Base-by-base conservation (phyloP, 139 green algal species). In the Chlamydomonas incerta region DNA sequence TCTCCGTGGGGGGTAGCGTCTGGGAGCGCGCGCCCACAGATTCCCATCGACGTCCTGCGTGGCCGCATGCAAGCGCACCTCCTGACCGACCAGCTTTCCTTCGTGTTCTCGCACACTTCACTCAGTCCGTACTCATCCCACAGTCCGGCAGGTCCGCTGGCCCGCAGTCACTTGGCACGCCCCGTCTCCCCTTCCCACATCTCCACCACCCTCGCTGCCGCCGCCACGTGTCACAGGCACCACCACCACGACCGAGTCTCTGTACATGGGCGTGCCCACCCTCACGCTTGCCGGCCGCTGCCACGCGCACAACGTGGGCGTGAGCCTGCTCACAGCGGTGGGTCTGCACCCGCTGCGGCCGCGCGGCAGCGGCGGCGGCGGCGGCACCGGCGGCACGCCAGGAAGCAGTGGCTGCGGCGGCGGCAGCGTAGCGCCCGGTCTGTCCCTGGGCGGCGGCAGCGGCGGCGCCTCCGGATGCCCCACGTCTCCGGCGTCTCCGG, bases 241-340 rank as follows among this genome's bases (percentile, higher is more conserved):
- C 28, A 99, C 97, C 60, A 99, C 97, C 24, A 99, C 97, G 5
- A 96, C 93, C 63, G 97, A 99, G 90, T 93, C 94, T 0, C 74
- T 99, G 17, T 98, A 93, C 88, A 99, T 99, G 97, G 95, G 97
- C 20, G 97, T 99, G 23, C 96, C 97, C 2, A 95, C 91, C 71
- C 74, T 99, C n/a, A 98, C 97, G 0, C 83, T 98, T 75, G 74
- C 60, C 18, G 97, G 97, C 33, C 13, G 63, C 34, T 96, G 97
- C 89, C 97, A 99, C 86, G 97, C 97, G 0, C 96, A 99, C 88
- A 99, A 99, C 81, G 97, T 99, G 18, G 96, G 96, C 28, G 92
- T 93, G 13, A 96, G 90, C 65, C 91, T 99, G 87, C 90, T 99
- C n/a, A 89, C 79, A 0, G 90, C 93, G 5, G 63, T 99, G 47